Conservation (phyloP, 768 basidiomycete genomes). For the Suillus variegatus region DNA sequence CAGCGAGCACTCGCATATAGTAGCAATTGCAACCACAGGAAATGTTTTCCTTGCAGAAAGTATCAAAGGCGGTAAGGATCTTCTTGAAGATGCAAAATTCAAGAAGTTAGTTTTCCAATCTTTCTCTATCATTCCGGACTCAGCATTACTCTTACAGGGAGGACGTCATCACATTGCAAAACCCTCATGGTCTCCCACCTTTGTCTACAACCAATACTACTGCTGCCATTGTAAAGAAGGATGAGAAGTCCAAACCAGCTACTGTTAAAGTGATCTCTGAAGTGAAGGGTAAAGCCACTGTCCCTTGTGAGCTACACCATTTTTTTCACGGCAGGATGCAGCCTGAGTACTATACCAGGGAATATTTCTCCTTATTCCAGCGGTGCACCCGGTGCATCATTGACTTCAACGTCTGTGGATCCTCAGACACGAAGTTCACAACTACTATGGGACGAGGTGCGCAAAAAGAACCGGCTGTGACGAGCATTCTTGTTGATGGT, state of each 20-base stretch:
- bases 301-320: slow-evolving; percentile 58
- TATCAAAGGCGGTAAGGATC: slow-evolving; percentile 79
- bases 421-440: slow-evolving; percentile 67
- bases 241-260: slow-evolving; percentile 31
- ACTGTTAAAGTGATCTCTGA: slow-evolving; percentile 35
- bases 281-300: slow-evolving; percentile 52
- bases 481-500: neutral
- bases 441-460: slow-evolving; percentile 92
- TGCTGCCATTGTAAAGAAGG: slow-evolving; percentile 35
- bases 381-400: slow-evolving; percentile 86
- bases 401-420: slow-evolving; percentile 91
- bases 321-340: neutral
- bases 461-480: neutral
- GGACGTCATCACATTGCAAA: slow-evolving; percentile 94
- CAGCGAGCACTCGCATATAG: slow-evolving; percentile 94
- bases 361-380: slow-evolving; percentile 91
- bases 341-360: slow-evolving; percentile 47
- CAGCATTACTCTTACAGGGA: slow-evolving; percentile 44
- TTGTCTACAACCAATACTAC: slow-evolving; percentile 44
- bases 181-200: slow-evolving; percentile 76
- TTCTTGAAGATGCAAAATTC: slow-evolving; percentile 84
- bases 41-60: slow-evolving; percentile 95
- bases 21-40: slow-evolving; percentile 85
- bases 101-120: slow-evolving; percentile 60
- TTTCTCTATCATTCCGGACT: neutral